Conservation (phyloP, 208 protist species). For the Acanthamoeba castellanii region DNA sequence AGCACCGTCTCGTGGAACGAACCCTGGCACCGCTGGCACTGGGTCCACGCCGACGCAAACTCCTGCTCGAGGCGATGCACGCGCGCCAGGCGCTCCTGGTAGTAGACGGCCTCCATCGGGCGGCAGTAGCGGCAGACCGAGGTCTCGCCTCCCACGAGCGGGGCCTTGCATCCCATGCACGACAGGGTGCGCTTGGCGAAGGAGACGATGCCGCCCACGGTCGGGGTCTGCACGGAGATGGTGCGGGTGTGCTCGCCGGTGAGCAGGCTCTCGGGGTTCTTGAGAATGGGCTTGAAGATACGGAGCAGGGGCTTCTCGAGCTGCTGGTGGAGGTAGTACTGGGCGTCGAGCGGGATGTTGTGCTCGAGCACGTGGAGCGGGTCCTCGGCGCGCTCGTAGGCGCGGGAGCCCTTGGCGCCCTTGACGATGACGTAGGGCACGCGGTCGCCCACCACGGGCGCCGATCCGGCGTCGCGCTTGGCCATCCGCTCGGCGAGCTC, state of each 20-base stretch:
- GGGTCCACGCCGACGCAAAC: slow-evolving; percentile 98
- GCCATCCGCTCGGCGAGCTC: slow-evolving; percentile 95
- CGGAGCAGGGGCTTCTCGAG: slow-evolving; percentile 93
- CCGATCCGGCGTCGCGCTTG: slow-evolving; percentile 93
- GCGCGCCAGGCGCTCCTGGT: slow-evolving; percentile 93
- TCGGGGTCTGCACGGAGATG: slow-evolving; percentile 95
- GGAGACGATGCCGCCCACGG: slow-evolving; percentile 97
- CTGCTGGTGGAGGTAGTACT: slow-evolving; percentile 98
- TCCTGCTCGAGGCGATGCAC: slow-evolving; percentile 96
- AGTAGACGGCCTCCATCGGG: slow-evolving; percentile 94
- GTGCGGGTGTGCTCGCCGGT: slow-evolving; percentile 98
- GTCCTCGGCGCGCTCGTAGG: slow-evolving; percentile 99
- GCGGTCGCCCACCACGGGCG: slow-evolving; percentile 95
- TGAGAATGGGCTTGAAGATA: slow-evolving; percentile 98
- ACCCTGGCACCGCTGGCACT: slow-evolving; percentile 99
- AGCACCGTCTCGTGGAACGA: slow-evolving; percentile 97
- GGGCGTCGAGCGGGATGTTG: slow-evolving; percentile 95
- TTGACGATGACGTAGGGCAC: slow-evolving; percentile 97
- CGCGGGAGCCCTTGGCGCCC: slow-evolving; percentile 91
- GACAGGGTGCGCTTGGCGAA: slow-evolving; percentile 96
- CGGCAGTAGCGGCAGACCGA: slow-evolving; percentile 95
- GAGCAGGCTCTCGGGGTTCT: slow-evolving; percentile 92
- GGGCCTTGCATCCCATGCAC: slow-evolving; percentile 96
- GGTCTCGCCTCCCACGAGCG: slow-evolving; percentile 76
- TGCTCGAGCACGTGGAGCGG: slow-evolving; percentile 99